phyloP scores from a whole-genome alignment of 208 protist genomes.

The Crithidia fasciculata region DNA sequence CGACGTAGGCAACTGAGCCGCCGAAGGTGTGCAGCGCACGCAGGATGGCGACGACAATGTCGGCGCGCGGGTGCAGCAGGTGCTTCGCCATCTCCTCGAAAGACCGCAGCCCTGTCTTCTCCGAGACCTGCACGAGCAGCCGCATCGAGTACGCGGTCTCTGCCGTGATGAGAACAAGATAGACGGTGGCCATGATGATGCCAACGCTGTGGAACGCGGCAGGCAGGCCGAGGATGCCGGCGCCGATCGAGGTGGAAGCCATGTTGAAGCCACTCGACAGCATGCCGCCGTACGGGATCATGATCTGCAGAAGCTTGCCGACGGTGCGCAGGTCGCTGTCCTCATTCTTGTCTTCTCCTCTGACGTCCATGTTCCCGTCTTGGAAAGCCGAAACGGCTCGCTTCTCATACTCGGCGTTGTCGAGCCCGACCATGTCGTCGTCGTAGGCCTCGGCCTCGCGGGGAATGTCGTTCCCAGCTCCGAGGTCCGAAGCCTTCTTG shows the following conservation, averaged over 20 bases:
- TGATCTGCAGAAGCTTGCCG: constrained; percentile 16
- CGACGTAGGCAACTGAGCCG: constrained; percentile 53
- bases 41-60: constrained; percentile 35
- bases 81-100: constrained; percentile 46
- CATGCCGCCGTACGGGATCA: constrained; percentile 53
- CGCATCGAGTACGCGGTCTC: constrained; percentile 54
- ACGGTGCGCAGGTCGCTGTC: constrained; percentile 5
- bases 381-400: constrained; percentile 1
- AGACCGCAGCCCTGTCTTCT: constrained; percentile 30
- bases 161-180: constrained; percentile 37
- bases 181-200: constrained; percentile 36
- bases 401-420: background rate
- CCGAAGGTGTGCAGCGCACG: constrained; percentile 44
- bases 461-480: background rate
- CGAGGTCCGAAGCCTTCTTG: background rate
- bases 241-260: constrained; percentile 46
- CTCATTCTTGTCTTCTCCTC: background rate
- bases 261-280: constrained; percentile 53
- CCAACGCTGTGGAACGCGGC: constrained; percentile 48
- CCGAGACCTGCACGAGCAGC: constrained; percentile 37
- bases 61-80: constrained; percentile 31
- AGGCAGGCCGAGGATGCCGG: constrained; percentile 55
- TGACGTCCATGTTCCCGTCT: constrained; percentile 5
- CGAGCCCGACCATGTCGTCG: constrained; percentile 1
- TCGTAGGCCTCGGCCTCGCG: constrained; percentile 4